phyloP scores from a whole-genome alignment of 73 alveolate species.

The Symbiodinium pilosum region DNA sequence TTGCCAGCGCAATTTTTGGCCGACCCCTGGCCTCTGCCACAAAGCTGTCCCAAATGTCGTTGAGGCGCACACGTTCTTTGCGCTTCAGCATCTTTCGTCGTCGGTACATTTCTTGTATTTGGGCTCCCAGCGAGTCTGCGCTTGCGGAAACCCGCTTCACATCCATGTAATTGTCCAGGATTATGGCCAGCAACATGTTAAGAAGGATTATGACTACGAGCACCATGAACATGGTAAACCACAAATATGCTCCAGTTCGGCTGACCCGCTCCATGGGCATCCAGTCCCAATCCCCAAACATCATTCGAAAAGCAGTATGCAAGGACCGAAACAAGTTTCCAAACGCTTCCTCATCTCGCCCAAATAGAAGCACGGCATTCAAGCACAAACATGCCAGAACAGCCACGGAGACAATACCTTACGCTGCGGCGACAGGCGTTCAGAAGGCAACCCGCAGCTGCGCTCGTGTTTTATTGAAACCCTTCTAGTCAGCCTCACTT shows the following conservation, averaged over 20 bases:
- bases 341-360: conserved; percentile 63
- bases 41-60: conserved; percentile 52
- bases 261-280: conserved; percentile 53
- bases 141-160: conserved; percentile 33
- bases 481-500: no score
- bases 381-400: conserved; percentile 62
- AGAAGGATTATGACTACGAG: conserved; percentile 67
- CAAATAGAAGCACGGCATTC: conserved; percentile 65
- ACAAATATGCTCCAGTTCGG: conserved; percentile 45
- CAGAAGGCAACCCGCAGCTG: no score
- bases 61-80: conserved; percentile 39
- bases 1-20: conserved; percentile 30
- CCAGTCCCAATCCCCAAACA: conserved; percentile 89
- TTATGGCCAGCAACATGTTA: conserved; percentile 75
- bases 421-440: no score
- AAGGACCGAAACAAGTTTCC: conserved; percentile 55
- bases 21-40: conserved; percentile 70
- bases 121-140: conserved; percentile 27
- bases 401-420: conserved; percentile 31
- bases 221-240: conserved; percentile 87
- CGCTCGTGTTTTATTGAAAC: no score
- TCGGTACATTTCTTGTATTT: conserved; percentile 49
- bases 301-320: conserved; percentile 71
- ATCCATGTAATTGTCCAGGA: conserved; percentile 75
- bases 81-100: conserved; percentile 53